Evolutionary conservation across 805 yeast species (phyloP), one percentile per base, ranked within the genome.

Genomic region (Yamadazyma phyllophila): DNA sequence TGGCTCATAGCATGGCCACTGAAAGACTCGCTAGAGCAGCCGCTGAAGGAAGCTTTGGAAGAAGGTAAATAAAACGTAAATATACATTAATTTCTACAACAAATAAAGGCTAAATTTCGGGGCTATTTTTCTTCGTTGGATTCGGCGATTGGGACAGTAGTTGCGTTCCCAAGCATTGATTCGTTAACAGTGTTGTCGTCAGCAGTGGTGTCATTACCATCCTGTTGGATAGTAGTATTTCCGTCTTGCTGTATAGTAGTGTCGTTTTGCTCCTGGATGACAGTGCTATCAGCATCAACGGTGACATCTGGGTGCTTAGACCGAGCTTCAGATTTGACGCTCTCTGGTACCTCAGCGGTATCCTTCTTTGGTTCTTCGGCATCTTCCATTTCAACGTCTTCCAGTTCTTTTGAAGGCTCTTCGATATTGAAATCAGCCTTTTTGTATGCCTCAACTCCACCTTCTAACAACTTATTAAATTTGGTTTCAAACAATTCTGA

Each of bases 1-100:
- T 80, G 43, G 80, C 82, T 0, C 77, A 75, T 45, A 74, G 78
- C 34, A 67, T 79, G 36, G 74, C 80, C 3, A 78, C 83, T 1
- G 83, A 81, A 54, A 60, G 78, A 31, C 54, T 73, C 24, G 78
- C 77, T 1, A 60, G 69, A 43, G 77, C 76, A 2, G 78, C 75
- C 8, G 76, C 73, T 0, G 76, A 71, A 48, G 74, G 75, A 10
- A 56, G 57, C 10, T 58, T 66, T 35, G 20, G 29, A 6, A 47
- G 45, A 41, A 7, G 37, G 9, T 41, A 38, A 32, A 37, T 26
- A 32, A 33, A 32, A 45, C 41, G 35, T 43, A 26, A 29, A 35
- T 38, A 33, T 44, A 44, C 47, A 36, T 38, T 44, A 34, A 26
- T 16, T 27, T 36, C 38, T 26, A 40, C 43, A 15, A 35, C 40